These are phyloP conservation scores for Aspergillus quadricinctus DNA, from an alignment of 2,329 filamentous ascomycete species.

Conservation along the genomic window DNA sequence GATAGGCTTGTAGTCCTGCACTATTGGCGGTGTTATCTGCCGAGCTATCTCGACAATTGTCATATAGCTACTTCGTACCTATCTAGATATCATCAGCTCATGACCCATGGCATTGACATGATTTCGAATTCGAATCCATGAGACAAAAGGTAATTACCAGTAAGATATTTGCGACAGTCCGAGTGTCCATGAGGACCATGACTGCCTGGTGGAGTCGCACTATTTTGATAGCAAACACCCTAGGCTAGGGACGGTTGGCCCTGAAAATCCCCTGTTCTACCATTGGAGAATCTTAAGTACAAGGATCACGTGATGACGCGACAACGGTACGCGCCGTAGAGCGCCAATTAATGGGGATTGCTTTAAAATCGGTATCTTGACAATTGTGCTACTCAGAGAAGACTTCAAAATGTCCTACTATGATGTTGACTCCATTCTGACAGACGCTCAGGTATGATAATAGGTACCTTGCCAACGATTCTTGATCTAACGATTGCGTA, in stretches of 20 bases:
- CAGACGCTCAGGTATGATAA: slow-evolving; percentile 39
- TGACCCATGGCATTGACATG: not conserved
- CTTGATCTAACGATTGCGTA: not conserved
- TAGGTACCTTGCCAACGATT: not conserved
- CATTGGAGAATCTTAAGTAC: not conserved
- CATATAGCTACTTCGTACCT: too few relatives aligned
- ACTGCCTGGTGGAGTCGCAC: not conserved
- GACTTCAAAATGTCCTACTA: slow-evolving; percentile 40
- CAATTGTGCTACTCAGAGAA: not conserved
- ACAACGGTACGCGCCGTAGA: not conserved
- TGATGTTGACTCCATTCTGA: slow-evolving; percentile 45
- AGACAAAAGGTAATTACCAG: not conserved
- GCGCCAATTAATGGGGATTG: not conserved
- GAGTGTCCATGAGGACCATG: not conserved
- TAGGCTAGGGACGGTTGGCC: not conserved
- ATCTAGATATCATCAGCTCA: too few relatives aligned
- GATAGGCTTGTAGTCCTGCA: not conserved
- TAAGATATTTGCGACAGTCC: not conserved
- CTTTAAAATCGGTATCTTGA: not conserved
- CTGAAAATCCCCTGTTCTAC: not conserved
- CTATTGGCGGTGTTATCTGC: not conserved
- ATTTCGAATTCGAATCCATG: not conserved
- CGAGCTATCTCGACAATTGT: too few relatives aligned
- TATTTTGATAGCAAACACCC: not conserved
- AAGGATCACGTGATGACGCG: not conserved